Evolutionary conservation across 441 rosid species (phyloP).

Genomic region (Pelargonium australe): DNA sequence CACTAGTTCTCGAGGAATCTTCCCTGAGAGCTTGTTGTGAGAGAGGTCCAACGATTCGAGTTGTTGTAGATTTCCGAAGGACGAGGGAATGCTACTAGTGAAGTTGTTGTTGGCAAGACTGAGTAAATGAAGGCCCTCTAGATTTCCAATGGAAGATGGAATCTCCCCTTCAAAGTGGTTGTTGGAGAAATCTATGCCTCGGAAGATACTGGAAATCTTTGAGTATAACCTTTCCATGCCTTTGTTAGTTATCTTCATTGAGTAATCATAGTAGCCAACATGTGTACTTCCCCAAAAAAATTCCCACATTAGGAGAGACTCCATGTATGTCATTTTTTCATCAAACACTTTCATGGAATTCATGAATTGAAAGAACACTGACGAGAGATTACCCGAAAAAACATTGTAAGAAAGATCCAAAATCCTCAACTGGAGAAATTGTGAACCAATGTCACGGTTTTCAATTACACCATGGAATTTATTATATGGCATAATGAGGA

Average conservation of each 20-base stretch:
- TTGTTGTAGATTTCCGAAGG: conserved; percentile 6
- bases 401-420: neutral
- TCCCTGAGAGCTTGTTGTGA: neutral
- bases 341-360: neutral
- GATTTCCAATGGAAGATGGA: neutral
- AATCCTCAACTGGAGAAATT: neutral
- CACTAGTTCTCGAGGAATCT: neutral
- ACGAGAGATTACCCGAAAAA: neutral
- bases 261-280: neutral
- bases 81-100: neutral
- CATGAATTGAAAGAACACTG: neutral
- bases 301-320: neutral
- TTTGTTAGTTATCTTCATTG: neutral
- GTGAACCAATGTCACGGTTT: neutral
- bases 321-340: neutral
- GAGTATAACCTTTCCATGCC: neutral
- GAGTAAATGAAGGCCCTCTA: neutral
- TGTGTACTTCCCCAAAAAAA: neutral
- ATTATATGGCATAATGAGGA: neutral
- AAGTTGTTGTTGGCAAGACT: neutral
- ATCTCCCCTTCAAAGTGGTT: neutral
- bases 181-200: neutral
- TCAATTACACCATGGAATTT: neutral
- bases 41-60: conserved; percentile 9
- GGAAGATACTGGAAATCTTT: neutral